Evolutionary conservation across 768 basidiomycete genomes (phyloP), one percentile per base, ranked within the genome.

Genomic region (Filobasidium wieringae): DNA sequence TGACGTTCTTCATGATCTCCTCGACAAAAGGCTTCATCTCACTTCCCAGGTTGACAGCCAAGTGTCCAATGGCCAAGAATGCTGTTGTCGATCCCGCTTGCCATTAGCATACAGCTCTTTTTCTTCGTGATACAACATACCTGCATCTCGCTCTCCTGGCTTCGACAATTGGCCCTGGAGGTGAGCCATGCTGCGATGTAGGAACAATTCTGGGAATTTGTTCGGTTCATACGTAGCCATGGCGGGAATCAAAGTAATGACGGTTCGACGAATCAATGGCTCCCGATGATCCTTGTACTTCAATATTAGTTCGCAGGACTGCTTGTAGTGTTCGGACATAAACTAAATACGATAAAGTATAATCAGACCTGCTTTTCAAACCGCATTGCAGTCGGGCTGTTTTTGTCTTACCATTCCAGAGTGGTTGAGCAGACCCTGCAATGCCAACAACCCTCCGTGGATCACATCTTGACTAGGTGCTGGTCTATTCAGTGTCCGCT

Each of bases 21-120:
- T 97, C 93, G 26, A 97, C 80, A 73, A 95, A 99, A 0, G 84
- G 84, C 68, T 92, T 90, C 87, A 97, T 95, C 61, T 93, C 89
- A 61, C 89, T 87, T 45, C 84, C 84, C 22, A 97, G 88, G 50
- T 88, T 86, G 40, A 83, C 82, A 1, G 95, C 90, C 51, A 93
- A 87, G 67, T 95, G 89, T 0, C 95, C 95, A 61, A 99, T 91
- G 1, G 95, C 92, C 64, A 91, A 84, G 71, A 96, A 97, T 2
- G 92, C 92, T 90, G 61, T 14, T 53, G 2, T 57, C 32, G 55
- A 41, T 37, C 37, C 22, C 41, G 33, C 14, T 27, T 15, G 40
- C 2, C 31, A 40, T 53, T 15, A 36, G n/a, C 26, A n/a, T 26
- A 47, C 11, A 39, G 6, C 32, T 7, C 31, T 33, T 4, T 30